Percentiles rank a stretch among this genome's conserved stretches.
Conservation (phyloP, 768 basidiomycete genomes). For the Tricholoma hemisulphureum region DNA sequence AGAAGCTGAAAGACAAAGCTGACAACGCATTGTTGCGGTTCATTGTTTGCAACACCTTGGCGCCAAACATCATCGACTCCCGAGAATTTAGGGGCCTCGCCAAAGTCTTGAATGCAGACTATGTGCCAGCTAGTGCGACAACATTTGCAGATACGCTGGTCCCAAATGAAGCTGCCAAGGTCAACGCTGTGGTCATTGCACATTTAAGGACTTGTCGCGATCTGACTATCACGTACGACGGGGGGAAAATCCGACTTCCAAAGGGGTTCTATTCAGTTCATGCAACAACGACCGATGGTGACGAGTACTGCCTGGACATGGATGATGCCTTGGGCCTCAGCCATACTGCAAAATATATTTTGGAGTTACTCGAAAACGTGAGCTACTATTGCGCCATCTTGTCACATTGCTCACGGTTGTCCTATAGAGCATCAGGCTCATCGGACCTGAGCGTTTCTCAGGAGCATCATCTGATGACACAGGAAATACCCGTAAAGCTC, state of each 20-base stretch:
- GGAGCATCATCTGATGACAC: too few species aligned
- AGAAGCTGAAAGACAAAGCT: too few species aligned
- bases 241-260: not conserved
- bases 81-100: too few species aligned
- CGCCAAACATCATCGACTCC: too few species aligned
- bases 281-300: not conserved
- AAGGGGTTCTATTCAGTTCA: not conserved
- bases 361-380: not conserved
- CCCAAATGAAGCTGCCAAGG: not conserved
- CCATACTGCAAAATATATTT: not conserved
- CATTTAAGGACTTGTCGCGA: not conserved
- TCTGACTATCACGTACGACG: not conserved
- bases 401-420: too few species aligned
- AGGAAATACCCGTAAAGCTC: not conserved
- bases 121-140: not conserved
- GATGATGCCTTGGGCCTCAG: not conserved
- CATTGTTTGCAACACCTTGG: too few species aligned
- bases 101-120: too few species aligned
- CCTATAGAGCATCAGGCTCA: too few species aligned
- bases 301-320: not conserved
- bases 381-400: conserved; percentile 46
- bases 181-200: not conserved
- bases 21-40: too few species aligned
- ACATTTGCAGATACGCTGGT: not conserved
- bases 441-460: too few species aligned